Percentiles rank a stretch among this genome's conserved stretches.
Evolutionary conservation across 2,329 filamentous ascomycete species (phyloP).

Genomic region (Verticillium dahliae): DNA sequence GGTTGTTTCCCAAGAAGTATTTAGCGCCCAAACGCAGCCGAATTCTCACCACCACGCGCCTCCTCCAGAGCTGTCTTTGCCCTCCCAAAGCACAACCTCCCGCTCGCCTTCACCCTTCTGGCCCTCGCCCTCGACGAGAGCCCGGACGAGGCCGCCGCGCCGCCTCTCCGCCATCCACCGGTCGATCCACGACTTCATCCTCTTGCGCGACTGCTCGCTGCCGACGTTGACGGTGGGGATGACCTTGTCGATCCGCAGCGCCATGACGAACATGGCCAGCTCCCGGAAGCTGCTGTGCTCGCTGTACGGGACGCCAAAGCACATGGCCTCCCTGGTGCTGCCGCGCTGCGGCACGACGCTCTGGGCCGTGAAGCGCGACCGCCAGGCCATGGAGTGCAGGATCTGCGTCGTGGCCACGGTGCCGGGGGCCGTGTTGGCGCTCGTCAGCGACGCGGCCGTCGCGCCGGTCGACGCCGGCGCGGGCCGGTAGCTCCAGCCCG

Average conservation of each 20-base stretch:
- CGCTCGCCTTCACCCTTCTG: conserved; percentile 23
- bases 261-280: conserved; percentile 87
- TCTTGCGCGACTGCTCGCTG: conserved; percentile 46
- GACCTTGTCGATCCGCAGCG: conserved; percentile 77
- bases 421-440: conserved; percentile 42
- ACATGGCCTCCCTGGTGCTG: conserved; percentile 73
- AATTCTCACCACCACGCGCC: conserved; percentile 29
- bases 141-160: conserved; percentile 43
- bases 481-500: conserved; percentile 88
- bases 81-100: conserved; percentile 28
- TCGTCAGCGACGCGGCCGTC: conserved; percentile 41
- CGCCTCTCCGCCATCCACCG: conserved; percentile 54
- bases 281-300: conserved; percentile 96
- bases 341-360: conserved; percentile 80
- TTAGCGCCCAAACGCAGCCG: no score
- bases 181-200: conserved; percentile 62
- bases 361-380: conserved; percentile 60
- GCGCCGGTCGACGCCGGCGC: conserved; percentile 37
- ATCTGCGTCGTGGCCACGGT: conserved; percentile 43
- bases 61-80: conserved; percentile 28
- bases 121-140: conserved; percentile 34
- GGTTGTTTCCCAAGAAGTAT: no score
- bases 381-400: conserved; percentile 62
- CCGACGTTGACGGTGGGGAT: conserved; percentile 88
- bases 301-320: conserved; percentile 90